A percentile compares a stretch with the other conserved stretches of the same genome.
Conservation (phyloP, 306 rosid genomes). For the Senna tora region DNA sequence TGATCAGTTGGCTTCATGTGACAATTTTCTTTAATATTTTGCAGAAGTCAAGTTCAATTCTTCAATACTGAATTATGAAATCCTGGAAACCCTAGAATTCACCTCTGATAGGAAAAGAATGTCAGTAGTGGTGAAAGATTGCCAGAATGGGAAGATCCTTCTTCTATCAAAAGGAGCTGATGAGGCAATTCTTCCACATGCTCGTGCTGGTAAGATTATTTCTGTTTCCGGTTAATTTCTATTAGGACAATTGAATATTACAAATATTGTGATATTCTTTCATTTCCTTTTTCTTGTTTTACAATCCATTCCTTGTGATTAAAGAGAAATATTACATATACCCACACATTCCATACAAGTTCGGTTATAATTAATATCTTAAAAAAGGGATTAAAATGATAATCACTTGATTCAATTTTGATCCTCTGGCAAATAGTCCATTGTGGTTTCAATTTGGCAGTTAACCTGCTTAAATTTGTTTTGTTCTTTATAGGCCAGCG, state of each 20-base stretch:
- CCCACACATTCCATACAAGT: background rate
- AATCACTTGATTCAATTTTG: no score
- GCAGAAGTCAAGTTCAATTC: conserved; percentile 88
- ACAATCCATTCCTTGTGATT: background rate
- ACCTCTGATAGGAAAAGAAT: conserved; percentile 98
- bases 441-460: background rate
- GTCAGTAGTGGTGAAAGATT: conserved; percentile 88
- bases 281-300: background rate
- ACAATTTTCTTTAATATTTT: conserved; percentile 40
- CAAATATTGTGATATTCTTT: conserved; percentile 26
- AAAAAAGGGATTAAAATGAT: no score
- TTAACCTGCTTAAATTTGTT: background rate
- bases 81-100: conserved; percentile 89
- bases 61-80: conserved; percentile 71
- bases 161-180: conserved; percentile 97
- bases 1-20: conserved; percentile 39
- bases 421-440: background rate
- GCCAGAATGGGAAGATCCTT: conserved; percentile 82
- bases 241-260: conserved; percentile 27
- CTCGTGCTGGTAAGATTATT: conserved; percentile 62
- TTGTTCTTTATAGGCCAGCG: background rate
- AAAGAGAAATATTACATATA: background rate
- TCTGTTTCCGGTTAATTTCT: conserved; percentile 19
- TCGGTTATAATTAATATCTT: background rate
- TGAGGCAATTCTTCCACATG: conserved; percentile 89